Evolutionary conservation across 257 asterid genomes (phyloP).

Genomic region (Coffea canephora): DNA sequence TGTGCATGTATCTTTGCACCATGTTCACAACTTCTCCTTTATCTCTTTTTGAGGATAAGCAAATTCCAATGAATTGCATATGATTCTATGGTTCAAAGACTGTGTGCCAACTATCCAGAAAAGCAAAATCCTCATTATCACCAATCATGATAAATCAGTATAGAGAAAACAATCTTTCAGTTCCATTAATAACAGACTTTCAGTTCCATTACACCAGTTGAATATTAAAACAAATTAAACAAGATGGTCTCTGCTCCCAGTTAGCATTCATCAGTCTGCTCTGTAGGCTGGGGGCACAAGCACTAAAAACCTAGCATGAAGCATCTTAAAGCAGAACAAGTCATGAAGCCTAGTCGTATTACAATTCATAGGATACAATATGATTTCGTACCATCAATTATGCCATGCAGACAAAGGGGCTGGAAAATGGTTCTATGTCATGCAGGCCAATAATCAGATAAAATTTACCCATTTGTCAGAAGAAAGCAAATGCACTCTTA

Average conservation of each 20-base stretch:
- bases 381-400: not conserved
- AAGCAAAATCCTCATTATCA: not conserved
- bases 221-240: not conserved
- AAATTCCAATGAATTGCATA: not conserved
- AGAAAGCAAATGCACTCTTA: not conserved
- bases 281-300: not conserved
- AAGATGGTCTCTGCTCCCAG: not conserved
- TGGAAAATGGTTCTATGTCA: not conserved
- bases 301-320: conserved; percentile 1
- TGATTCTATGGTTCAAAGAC: not conserved
- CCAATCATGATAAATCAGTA: not conserved
- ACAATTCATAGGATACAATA: not conserved
- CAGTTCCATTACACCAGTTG: not conserved
- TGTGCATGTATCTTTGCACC: not conserved
- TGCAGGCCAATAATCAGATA: not conserved
- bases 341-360: conserved; percentile 6
- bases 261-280: not conserved
- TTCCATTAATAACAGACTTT: not conserved
- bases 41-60: not conserved
- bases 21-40: not conserved
- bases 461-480: not conserved
- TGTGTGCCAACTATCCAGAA: not conserved
- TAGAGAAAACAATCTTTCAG: not conserved
- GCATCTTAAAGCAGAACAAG: not conserved
- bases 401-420: not conserved